Evolutionary conservation across 257 asterid genomes (phyloP), one percentile per base, ranked within the genome.

Genomic region (Cruciata laevipes): DNA sequence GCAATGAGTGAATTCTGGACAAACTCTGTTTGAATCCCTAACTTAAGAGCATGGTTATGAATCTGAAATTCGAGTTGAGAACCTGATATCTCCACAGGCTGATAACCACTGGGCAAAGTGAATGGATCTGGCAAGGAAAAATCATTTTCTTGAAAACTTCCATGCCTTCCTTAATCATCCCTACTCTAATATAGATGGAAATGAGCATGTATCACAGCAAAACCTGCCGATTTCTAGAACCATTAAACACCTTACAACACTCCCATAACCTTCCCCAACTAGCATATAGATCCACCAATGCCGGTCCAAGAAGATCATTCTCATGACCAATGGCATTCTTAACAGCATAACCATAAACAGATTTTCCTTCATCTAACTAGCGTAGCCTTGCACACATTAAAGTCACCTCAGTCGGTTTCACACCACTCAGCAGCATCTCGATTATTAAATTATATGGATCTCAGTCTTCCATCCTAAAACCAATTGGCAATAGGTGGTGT

Each of bases 131-230:
- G 93, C 8, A 75, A 59, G 71, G 80, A 52, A 47, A 66, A 66
- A 79, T 57, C 97, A 92, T 87, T 71, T 85, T 82, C 59, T 76
- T 73, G 70, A 92, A 87, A 30, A 92, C 91, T 13, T 75, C 77
- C 14, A 87, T 73, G 49, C 95, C 96, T 79, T 86, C 86, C 11
- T 73, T 77, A 32, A 71, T 79, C 85, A 74, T 82, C 8, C 81
- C 81, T 71, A 84, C 87, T 69, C 77, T 80, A 7, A 76, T 80
- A 77, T 79, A 92, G 64, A 96, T 89, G n/a, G 97, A 87, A 79
- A 89, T 92, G 74, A 92, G 93, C 75, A 87, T 82, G 81, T 92
- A 89, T 97, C 97, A 92, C 3, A 89, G 83, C 9, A 87, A 75
- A 3, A 84, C 52, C 71, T 82, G 84, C 73, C 71, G 75, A 47